Conservation (phyloP, 1,139 yeast species). For the Debaryomyces singareniensis region DNA sequence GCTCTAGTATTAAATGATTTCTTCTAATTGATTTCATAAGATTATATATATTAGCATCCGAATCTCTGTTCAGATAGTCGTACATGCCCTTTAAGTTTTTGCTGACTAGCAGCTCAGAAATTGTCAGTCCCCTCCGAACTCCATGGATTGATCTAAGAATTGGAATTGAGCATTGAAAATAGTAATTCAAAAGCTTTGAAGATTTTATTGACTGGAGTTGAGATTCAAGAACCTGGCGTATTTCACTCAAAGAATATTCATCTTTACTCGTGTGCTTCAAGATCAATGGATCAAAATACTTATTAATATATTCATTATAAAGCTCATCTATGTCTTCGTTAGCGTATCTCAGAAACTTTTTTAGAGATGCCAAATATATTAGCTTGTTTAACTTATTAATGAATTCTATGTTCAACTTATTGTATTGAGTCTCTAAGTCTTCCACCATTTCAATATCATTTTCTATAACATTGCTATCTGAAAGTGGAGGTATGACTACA, state of each 20-base stretch:
- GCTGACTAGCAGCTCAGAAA: slow-evolving; percentile 23
- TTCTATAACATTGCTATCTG: slow-evolving; percentile 1
- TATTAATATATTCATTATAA: slow-evolving; percentile 7
- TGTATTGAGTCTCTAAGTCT: slow-evolving; percentile 19
- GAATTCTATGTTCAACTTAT: slow-evolving; percentile 14
- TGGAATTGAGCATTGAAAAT: slow-evolving; percentile 23
- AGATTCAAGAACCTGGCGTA: slow-evolving; percentile 13
- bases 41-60: slow-evolving; percentile 10
- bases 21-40: slow-evolving; percentile 12
- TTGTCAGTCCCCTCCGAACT: slow-evolving; percentile 19
- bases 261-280: not conserved
- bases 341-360: slow-evolving; percentile 11
- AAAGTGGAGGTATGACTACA: slow-evolving; percentile 21
- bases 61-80: slow-evolving; percentile 8
- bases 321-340: slow-evolving; percentile 9
- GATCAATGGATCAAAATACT: slow-evolving; percentile 1
- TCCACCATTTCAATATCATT: slow-evolving; percentile 5
- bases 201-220: slow-evolving; percentile 22
- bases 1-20: slow-evolving; percentile 4
- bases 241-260: slow-evolving; percentile 7
- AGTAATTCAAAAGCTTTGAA: slow-evolving; percentile 16
- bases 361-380: slow-evolving; percentile 22
- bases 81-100: slow-evolving; percentile 18
- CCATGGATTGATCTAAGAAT: slow-evolving; percentile 29
- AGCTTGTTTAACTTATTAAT: slow-evolving; percentile 20